These are phyloP conservation scores for Cyclotella sp. DNA, from an alignment of 108 stramenopile genomes.

Conservation along the genomic window DNA sequence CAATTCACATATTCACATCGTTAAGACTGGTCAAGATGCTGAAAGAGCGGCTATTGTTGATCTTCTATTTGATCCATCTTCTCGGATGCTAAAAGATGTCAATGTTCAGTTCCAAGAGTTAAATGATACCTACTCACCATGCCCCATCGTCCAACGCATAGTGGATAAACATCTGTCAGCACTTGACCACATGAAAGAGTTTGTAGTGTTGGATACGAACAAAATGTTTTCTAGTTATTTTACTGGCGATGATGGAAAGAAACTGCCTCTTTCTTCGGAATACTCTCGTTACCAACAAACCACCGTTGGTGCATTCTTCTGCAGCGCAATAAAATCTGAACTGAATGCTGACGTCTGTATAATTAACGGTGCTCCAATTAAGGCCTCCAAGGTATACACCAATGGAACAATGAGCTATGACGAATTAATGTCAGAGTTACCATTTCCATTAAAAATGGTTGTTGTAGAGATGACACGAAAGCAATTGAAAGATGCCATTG, in stretches of 20 bases:
- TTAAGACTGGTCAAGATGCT: constrained; percentile 78
- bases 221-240: constrained; percentile 47
- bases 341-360: constrained; percentile 68
- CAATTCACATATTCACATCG: constrained; percentile 47
- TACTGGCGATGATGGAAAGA: constrained; percentile 23
- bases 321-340: constrained; percentile 68
- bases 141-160: constrained; percentile 53
- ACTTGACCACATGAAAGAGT: constrained; percentile 59
- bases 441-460: constrained; percentile 86
- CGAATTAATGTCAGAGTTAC: constrained; percentile 77
- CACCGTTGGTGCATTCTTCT: constrained; percentile 71
- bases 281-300: constrained; percentile 72
- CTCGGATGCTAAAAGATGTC: constrained; percentile 16
- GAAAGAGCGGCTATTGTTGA: constrained; percentile 69
- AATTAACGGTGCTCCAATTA: constrained; percentile 83
- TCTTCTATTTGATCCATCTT: constrained; percentile 55
- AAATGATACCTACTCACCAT: constrained; percentile 44
- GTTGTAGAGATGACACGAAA: constrained; percentile 70
- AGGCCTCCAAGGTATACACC: constrained; percentile 57
- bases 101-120: constrained; percentile 53
- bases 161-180: constrained; percentile 64
- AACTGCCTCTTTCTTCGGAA: constrained; percentile 58
- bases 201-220: constrained; percentile 56
- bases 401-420: constrained; percentile 65
- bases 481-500: constrained; percentile 64